Evolutionary conservation across 176 grass and related monocot genomes (phyloP).

Genomic region (barley (Hordeum vulgare)): MorexV3_pseudomolecules_assembly NC_058524.1:33896768-33897267

Average conservation of each 20-base stretch:
- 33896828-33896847: constrained; percentile 74
- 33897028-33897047: constrained; percentile 54
- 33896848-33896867: constrained; percentile 74
- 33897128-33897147: constrained; percentile 60
- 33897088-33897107: constrained; percentile 22
- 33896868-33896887: constrained; percentile 64
- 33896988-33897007: constrained; percentile 68
- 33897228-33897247: no score
- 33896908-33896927: constrained; percentile 39
- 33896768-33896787: constrained; percentile 35
- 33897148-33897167: constrained; percentile 35
- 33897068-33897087: background rate
- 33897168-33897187: no score
- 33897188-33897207: no score
- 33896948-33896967: background rate
- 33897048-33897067: constrained; percentile 40
- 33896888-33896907: constrained; percentile 51
- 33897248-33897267: no score
- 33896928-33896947: constrained; percentile 27
- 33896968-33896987: constrained; percentile 54
- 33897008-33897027: constrained; percentile 48
- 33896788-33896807: constrained; percentile 56
- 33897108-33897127: constrained; percentile 36
- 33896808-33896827: constrained; percentile 79
- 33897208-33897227: no score